Evolutionary conservation across 2,329 filamentous ascomycete genomes (phyloP), one percentile per base, ranked within the genome.

Genomic region (Nemania sp.): DNA sequence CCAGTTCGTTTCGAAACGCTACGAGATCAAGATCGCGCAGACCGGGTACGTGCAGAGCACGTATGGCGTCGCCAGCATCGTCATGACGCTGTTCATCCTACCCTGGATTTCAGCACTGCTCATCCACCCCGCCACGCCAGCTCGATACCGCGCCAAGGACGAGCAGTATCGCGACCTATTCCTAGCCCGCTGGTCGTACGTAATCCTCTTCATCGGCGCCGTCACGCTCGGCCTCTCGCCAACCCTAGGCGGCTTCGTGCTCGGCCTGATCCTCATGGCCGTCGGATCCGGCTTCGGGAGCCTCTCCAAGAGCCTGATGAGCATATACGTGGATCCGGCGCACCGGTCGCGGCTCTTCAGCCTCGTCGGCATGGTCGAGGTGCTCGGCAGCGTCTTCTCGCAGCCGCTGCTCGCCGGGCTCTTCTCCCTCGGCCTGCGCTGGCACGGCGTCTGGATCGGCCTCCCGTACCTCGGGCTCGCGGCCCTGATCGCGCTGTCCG

Each of bases 1-100:
- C 6, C 67, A 68, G 44, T 71, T 69, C 50, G 47, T 66, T 15
- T 70, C 69, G 8, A 69, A 66, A 54, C 61, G 69, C 3, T 70
- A 69, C 52, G 36, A 45, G 22, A 64, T 69, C 23, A 56, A 57
- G 15, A 62, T 71, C 11, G 53, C 58, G 17, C 54, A 65, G 34
- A 68, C 65, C 8, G 69, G 69, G n/a, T 71, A 71, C 47, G 55
- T 71, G 11, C 67, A 69, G 50, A 60, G 65, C 6, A 53, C 48
- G 1, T 70, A 65, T 17, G 68, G 69, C 15, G 33, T 64, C 14
- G 63, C 56, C 2, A 64, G 68, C 31, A 48, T 64, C n/a, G 9
- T 67, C 19, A 59, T 64, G 15, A 62, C 66, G 1, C 49, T 71
- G 1, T 8, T 68, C 7, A 48, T 70, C 28, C 44, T 71, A 17